phyloP scores from a whole-genome alignment of 352 stramenopile genomes.

The Saprolegnia diclina region DNA sequence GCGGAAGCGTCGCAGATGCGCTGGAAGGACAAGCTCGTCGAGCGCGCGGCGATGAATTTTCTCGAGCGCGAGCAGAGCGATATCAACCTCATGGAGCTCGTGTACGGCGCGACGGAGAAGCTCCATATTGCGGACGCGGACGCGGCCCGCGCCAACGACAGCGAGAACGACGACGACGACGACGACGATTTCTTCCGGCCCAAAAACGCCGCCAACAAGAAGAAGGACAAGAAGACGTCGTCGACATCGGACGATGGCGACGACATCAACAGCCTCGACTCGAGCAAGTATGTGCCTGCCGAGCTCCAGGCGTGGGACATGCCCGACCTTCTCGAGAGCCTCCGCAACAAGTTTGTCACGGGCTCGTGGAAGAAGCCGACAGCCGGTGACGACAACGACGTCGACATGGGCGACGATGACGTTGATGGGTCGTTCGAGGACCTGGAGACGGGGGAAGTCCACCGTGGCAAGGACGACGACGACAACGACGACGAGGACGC shows the following conservation, averaged over 20 bases:
- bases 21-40: constrained; percentile 85
- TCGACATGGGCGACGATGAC: constrained; percentile 75
- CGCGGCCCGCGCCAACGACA: constrained; percentile 32
- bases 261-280: constrained; percentile 68
- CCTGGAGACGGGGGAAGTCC: constrained; percentile 90
- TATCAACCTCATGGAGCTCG: constrained; percentile 88
- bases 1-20: constrained; percentile 62
- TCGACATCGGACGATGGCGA: constrained; percentile 45
- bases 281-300: constrained; percentile 70
- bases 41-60: constrained; percentile 79
- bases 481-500: constrained; percentile 30
- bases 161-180: constrained; percentile 40
- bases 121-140: constrained; percentile 75
- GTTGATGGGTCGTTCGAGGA: constrained; percentile 97
- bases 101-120: constrained; percentile 84
- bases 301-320: constrained; percentile 76
- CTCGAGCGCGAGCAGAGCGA: constrained; percentile 71
- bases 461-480: constrained; percentile 32
- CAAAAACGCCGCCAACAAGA: constrained; percentile 36
- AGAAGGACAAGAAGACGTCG: constrained; percentile 25
- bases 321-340: constrained; percentile 63
- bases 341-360: constrained; percentile 94
- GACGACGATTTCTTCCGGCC: constrained; percentile 71
- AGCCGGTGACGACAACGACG: constrained; percentile 39
- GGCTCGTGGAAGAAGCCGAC: constrained; percentile 86